phyloP scores from a whole-genome alignment of 1,284 basidiomycete genomes.

The Irpex sp. region DNA sequence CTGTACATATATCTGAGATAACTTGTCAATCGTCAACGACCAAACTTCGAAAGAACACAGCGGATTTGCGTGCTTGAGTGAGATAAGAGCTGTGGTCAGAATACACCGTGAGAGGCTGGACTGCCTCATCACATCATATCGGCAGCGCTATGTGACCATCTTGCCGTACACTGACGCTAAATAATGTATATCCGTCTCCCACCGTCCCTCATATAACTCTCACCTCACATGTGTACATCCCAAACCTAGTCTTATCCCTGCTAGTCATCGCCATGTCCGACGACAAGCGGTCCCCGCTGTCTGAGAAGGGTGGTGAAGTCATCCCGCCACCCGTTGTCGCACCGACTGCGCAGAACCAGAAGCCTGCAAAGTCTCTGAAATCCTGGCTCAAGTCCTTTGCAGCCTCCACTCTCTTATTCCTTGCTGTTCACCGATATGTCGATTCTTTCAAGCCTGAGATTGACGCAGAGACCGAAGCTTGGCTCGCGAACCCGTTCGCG shows the following conservation, averaged over 20 bases:
- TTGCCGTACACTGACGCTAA: no score
- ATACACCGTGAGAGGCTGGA: no score
- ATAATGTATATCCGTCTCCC: no score
- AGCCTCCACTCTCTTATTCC: conserved; percentile 8
- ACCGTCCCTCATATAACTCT: not conserved
- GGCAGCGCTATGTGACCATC: no score
- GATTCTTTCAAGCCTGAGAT: conserved; percentile 13
- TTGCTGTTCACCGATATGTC: conserved; percentile 10
- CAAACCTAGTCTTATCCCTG: conserved; percentile 3
- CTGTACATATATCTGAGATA: no score
- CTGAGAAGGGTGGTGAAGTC: conserved; percentile 9
- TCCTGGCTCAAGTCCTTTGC: conserved; percentile 11
- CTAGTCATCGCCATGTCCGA: conserved; percentile 6
- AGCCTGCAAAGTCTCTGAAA: not conserved
- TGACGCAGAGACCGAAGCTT: conserved; percentile 18
- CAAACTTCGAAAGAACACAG: not conserved
- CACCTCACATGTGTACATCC: not conserved
- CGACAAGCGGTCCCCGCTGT: conserved; percentile 3
- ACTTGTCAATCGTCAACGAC: not conserved
- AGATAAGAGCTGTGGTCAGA: no score
- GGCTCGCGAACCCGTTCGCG: conserved; percentile 18
- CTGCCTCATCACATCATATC: no score
- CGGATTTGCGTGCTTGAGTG: not conserved
- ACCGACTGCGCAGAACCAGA: not conserved
- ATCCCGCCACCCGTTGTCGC: conserved; percentile 14